Evolutionary conservation across 495 filamentous ascomycete species (phyloP).

Genomic region (Penicillium verhagenii): DNA sequence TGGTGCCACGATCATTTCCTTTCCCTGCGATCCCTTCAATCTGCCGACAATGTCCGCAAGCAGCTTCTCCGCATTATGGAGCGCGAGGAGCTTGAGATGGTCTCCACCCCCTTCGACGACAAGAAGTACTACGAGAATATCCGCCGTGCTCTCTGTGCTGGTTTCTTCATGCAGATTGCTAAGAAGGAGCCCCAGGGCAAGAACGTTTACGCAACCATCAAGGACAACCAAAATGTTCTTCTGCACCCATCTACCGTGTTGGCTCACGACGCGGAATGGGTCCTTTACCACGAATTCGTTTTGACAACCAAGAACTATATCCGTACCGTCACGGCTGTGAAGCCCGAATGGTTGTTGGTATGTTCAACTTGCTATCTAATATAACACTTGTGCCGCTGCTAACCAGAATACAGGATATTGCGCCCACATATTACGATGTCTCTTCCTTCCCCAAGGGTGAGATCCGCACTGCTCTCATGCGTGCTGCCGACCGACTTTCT

Average conservation of each 20-base stretch:
- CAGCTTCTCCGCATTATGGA: slow-evolving; percentile 98
- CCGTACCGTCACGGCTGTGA: slow-evolving; percentile 58
- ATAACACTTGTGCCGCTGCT: slow-evolving; percentile 11
- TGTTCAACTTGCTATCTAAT: slow-evolving; percentile 31
- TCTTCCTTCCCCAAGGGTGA: slow-evolving; percentile 79
- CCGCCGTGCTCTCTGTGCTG: slow-evolving; percentile 84
- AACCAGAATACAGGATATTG: slow-evolving; percentile 65
- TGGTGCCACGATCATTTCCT: slow-evolving; percentile 99
- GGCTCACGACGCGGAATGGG: slow-evolving; percentile 86
- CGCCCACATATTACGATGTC: slow-evolving; percentile 90
- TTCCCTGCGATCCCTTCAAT: slow-evolving; percentile 82
- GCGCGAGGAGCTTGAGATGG: slow-evolving; percentile 74
- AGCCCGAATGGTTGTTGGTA: slow-evolving; percentile 82
- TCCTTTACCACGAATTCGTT: slow-evolving; percentile 98
- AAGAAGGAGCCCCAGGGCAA: slow-evolving; percentile 79
- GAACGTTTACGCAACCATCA: slow-evolving; percentile 83
- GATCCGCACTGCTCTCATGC: slow-evolving; percentile 71
- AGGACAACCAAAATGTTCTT: slow-evolving; percentile 88
- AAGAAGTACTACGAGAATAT: slow-evolving; percentile 99
- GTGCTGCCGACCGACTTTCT: slow-evolving; percentile 70
- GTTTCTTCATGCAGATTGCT: slow-evolving; percentile 99
- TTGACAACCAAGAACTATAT: slow-evolving; percentile 95
- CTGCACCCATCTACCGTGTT: slow-evolving; percentile 91
- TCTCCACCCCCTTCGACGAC: slow-evolving; percentile 87
- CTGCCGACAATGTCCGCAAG: slow-evolving; percentile 86